Base-by-base conservation (phyloP, 2,329 filamentous ascomycete species). In the Aspergillus alliaceus region DNA sequence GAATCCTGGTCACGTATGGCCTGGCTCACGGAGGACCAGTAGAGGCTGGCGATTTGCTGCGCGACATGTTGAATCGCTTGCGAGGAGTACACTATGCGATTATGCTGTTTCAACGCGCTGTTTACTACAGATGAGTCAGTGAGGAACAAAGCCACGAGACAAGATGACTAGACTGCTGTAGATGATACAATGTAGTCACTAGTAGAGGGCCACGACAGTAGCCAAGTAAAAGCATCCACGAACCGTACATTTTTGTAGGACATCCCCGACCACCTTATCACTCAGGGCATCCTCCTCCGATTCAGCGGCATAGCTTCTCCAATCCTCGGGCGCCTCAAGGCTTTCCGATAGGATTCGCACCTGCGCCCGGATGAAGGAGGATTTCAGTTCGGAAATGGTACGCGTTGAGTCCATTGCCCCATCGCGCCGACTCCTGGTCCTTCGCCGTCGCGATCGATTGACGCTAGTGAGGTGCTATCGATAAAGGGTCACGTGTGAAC, bases 31-130 rank as follows among this genome's bases (percentile, higher is more conserved):
- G 77, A 70, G n/a, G 78, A 74, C 81, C 81, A 84, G 65, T 84
- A 84, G 25, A 84, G 68, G 24, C 73, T 75, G 63, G 83, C 79
- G 59, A 85, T 82, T 65, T 84, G 81, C 59, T 82, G 79, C 20
- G 82, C 80, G 51, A 84, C 76, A 70, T 84, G 81, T 50, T 83
- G 79, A 52, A 81, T 79, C 37, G 82, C 82, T 63, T 84, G 80
- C 0, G 77, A 76, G 46, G 80, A 80, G 71, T 83, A 84, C 39
- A 82, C 79, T 54, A 78, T 72, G 48, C 80, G 81, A 60, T 79
- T 80, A 67, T 85, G 82, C 40, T 82, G 77, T 57, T 79, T 80
- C 53, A 83, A 68, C 35, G 76, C 74, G 32, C 75, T 73, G 59
- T 84, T 84, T 18, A 83, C 82, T 82, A 54, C 46, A 22, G n/a